A percentile compares a stretch with the other conserved stretches of the same genome.
These are phyloP conservation scores for Pleurotus tuoliensis DNA, from an alignment of 768 basidiomycete species.

Conservation along the genomic window DNA sequence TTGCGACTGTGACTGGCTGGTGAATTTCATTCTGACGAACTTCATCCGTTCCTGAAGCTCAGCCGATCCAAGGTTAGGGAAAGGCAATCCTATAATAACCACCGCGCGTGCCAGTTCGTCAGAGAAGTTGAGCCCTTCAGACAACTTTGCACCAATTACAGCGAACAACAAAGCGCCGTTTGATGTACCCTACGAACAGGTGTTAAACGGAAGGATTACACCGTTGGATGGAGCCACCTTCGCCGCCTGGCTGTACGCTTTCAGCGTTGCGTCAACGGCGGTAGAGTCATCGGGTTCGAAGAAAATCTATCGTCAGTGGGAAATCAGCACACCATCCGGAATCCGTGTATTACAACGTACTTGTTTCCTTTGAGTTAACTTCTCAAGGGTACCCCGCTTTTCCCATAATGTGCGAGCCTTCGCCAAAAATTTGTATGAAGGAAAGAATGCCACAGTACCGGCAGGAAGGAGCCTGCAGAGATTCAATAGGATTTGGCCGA, in stretches of 20 bases:
- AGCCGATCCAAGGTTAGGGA: conserved; percentile 85
- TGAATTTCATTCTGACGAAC: conserved; percentile 52
- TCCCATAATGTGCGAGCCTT: conserved; percentile 65
- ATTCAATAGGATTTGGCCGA: conserved; percentile 83
- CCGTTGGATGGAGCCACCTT: conserved; percentile 2
- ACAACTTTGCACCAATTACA: conserved; percentile 96
- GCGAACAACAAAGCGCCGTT: conserved; percentile 85
- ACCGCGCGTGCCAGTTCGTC: conserved; percentile 85
- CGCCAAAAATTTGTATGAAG: conserved; percentile 83
- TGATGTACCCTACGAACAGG: conserved; percentile 15
- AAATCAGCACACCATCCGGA: conserved; percentile 2
- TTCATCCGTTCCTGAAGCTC: conserved; percentile 91
- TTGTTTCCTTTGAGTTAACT: conserved; percentile 70
- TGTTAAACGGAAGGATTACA: not conserved
- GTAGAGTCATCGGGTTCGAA: conserved; percentile 76
- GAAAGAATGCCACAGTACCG: conserved; percentile 92
- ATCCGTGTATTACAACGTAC: conserved; percentile 30
- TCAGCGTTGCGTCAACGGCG: conserved; percentile 71
- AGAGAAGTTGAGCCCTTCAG: conserved; percentile 81
- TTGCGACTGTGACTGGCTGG: conserved; percentile 23
- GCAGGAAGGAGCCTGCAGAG: conserved; percentile 73
- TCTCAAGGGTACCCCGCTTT: conserved; percentile 54
- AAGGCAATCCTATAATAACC: conserved; percentile 86
- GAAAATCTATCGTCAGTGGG: conserved; percentile 56
- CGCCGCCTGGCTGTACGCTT: conserved; percentile 65